Conservation (phyloP, 345 rosid genomes). For the Lepidium didymum region DNA sequence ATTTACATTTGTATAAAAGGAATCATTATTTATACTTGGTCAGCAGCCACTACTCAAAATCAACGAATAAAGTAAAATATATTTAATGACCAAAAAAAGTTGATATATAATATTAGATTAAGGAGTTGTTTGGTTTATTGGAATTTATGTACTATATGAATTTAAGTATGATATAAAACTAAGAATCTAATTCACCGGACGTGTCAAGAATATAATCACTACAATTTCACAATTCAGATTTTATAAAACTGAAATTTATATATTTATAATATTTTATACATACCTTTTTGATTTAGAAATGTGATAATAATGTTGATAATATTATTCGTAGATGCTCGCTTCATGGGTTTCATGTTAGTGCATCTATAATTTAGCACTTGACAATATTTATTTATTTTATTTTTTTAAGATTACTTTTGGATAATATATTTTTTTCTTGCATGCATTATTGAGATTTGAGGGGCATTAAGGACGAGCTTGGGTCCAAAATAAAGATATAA, state of each 20-base stretch:
- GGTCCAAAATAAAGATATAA: too few species aligned
- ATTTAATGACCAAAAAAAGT: background rate
- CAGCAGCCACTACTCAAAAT: background rate
- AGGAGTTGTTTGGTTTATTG: background rate
- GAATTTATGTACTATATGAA: background rate
- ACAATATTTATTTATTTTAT: too few species aligned
- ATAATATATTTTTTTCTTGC: too few species aligned
- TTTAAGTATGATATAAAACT: background rate
- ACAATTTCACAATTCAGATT: too few species aligned
- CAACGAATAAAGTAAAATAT: background rate
- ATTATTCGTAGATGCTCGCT: background rate
- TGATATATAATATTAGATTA: too few species aligned
- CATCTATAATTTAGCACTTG: background rate
- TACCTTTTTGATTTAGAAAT: background rate
- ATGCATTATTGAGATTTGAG: too few species aligned
- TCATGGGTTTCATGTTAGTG: too few species aligned
- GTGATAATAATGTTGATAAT: background rate
- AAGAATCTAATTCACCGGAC: background rate
- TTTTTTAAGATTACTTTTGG: too few species aligned
- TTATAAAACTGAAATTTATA: background rate
- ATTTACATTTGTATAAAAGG: background rate
- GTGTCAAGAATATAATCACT: background rate
- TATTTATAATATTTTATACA: background rate
- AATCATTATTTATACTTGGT: background rate
- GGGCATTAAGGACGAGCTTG: too few species aligned